These are phyloP conservation scores for Trapa incisa DNA, from an alignment of 345 rosid species.

Conservation along the genomic window DNA sequence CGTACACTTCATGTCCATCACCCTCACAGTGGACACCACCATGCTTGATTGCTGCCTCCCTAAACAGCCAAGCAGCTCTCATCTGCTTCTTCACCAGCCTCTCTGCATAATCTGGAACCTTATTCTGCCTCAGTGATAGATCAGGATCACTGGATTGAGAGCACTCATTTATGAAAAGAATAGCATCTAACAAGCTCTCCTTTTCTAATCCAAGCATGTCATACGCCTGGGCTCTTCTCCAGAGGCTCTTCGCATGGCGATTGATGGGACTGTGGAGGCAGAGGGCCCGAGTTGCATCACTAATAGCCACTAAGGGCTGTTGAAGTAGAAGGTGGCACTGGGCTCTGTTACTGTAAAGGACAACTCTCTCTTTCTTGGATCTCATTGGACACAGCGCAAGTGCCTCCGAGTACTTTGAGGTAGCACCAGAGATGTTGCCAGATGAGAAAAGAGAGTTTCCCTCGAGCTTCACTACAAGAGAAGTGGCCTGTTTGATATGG, in stretches of 20 bases:
- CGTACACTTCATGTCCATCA: conserved; percentile 48
- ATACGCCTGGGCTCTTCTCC: conserved; percentile 98
- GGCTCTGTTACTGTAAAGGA: conserved; percentile 84
- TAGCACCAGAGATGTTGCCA: conserved; percentile 83
- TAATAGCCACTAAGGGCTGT: conserved; percentile 83
- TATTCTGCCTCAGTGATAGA: conserved; percentile 78
- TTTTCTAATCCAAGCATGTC: conserved; percentile 92
- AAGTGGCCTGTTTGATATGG: conserved; percentile 94
- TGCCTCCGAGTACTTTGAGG: conserved; percentile 88
- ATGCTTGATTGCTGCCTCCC: conserved; percentile 83
- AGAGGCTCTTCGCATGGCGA: conserved; percentile 91
- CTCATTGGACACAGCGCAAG: conserved; percentile 82
- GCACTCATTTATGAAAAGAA: conserved; percentile 90
- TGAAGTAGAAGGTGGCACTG: conserved; percentile 92
- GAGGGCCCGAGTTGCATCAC: conserved; percentile 87
- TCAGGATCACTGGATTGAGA: conserved; percentile 96
- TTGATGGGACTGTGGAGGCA: conserved; percentile 79
- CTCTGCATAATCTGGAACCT: conserved; percentile 98
- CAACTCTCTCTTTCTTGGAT: conserved; percentile 92
- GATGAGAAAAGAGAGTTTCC: conserved; percentile 94
- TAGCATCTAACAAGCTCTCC: conserved; percentile 94
- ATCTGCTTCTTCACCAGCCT: conserved; percentile 93
- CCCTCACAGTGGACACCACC: conserved; percentile 78
- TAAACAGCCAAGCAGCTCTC: conserved; percentile 97
- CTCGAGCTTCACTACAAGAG: conserved; percentile 90